A percentile compares a stretch with the other conserved stretches of the same genome.
Conservation (phyloP, 2,329 filamentous ascomycete species). For the Botryotinia convoluta region DNA sequence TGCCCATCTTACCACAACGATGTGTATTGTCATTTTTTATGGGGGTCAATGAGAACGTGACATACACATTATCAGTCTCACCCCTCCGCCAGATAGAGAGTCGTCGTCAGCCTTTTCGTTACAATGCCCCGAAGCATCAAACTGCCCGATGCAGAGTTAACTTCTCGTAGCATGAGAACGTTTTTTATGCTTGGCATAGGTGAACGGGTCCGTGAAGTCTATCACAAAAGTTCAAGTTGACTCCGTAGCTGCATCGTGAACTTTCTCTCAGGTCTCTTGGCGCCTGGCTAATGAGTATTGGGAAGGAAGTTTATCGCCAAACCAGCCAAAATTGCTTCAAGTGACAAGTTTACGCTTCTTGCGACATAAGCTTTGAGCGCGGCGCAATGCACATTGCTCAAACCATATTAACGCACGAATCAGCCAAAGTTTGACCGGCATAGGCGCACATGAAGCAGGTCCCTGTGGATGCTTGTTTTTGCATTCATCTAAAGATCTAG, state of each 20-base stretch:
- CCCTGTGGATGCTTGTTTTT: not conserved
- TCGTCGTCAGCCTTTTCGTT: slow-evolving; percentile 10
- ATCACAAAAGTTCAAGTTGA: not conserved
- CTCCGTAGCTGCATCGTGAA: not conserved
- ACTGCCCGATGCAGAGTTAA: not conserved
- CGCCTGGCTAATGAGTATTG: not conserved
- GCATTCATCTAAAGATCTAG: not conserved
- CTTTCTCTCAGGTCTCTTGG: not conserved
- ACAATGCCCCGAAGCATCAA: not conserved
- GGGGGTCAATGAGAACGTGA: not conserved
- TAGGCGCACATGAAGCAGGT: not conserved
- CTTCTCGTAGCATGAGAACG: not conserved
- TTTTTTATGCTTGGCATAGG: not conserved
- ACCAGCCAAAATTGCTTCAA: not conserved
- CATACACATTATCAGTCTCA: not conserved
- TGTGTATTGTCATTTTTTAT: not conserved
- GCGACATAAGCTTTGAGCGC: not conserved
- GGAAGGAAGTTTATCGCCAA: not conserved
- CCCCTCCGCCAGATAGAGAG: slow-evolving; percentile 4
- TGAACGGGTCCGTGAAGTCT: not conserved
- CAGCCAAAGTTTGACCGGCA: not conserved
- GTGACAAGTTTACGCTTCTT: not conserved
- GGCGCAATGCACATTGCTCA: not conserved
- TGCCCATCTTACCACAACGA: not conserved
- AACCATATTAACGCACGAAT: not conserved